Conservation (phyloP, 2,329 filamentous ascomycete species). For the Neofusicoccum sp. region DNA sequence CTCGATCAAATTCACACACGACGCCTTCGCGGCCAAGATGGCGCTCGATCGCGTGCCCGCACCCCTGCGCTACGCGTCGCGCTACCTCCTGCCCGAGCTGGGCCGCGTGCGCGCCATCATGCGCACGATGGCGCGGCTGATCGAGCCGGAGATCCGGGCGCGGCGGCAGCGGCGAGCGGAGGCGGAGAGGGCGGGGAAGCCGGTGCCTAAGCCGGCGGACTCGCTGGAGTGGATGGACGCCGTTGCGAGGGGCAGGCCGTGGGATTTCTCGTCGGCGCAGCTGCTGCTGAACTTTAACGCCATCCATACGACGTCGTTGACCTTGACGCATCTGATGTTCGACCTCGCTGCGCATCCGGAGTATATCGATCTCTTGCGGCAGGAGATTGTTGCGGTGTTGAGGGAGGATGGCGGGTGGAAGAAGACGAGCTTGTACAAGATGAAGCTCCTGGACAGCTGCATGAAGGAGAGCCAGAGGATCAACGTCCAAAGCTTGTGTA, state of each 20-base stretch:
- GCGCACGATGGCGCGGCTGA: conserved; percentile 34
- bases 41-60: conserved; percentile 39
- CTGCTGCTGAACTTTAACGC: conserved; percentile 26
- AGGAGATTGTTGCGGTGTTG: conserved; percentile 31
- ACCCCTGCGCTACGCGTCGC: conserved; percentile 36
- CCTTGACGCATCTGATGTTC: conserved; percentile 28
- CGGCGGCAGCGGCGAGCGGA: conserved; percentile 24
- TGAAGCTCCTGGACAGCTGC: conserved; percentile 38
- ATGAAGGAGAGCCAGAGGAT: conserved; percentile 37
- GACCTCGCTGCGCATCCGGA: conserved; percentile 30
- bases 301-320: conserved; percentile 30
- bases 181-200: conserved; percentile 25
- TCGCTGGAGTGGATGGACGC: conserved; percentile 30
- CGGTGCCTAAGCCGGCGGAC: conserved; percentile 29
- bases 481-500: conserved; percentile 3
- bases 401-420: conserved; percentile 29
- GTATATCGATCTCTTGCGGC: conserved; percentile 29
- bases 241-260: conserved; percentile 23
- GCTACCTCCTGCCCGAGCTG: conserved; percentile 38
- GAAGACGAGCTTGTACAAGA: conserved; percentile 33
- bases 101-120: conserved; percentile 35
- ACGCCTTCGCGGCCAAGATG: conserved; percentile 37
- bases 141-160: conserved; percentile 37
- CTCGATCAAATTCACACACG: conserved; percentile 38
- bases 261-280: conserved; percentile 23